phyloP scores from a whole-genome alignment of 1,284 basidiomycete genomes.

The Leccinum variabile region DNA sequence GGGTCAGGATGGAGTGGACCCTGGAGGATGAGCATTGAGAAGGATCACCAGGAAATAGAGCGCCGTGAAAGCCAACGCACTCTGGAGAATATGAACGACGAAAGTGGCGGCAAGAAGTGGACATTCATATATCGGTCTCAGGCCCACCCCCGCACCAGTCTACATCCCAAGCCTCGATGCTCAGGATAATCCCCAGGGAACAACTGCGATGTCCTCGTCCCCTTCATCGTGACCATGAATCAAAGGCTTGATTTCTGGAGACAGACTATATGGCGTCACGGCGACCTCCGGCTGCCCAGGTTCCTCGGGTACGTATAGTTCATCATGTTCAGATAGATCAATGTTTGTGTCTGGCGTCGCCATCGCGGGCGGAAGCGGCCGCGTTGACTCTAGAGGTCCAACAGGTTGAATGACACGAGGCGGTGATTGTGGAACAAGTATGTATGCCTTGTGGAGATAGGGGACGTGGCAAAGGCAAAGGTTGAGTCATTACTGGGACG shows the following conservation, averaged over 20 bases:
- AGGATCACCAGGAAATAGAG: conserved; percentile 5
- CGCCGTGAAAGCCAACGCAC: conserved; percentile 12
- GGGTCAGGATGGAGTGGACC: conserved; percentile 11
- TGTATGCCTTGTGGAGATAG: conserved; percentile 13
- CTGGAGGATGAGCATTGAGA: background rate
- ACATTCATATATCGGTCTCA: background rate
- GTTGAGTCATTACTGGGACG: conserved; percentile 7
- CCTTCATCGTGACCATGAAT: conserved; percentile 20
- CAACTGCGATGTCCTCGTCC: conserved; percentile 48
- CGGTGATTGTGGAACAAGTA: conserved; percentile 22
- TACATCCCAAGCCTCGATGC: background rate
- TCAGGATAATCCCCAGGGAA: conserved; percentile 59
- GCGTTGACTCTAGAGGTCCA: too few species aligned
- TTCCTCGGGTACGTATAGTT: conserved; percentile 18
- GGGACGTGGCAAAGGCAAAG: conserved; percentile 2
- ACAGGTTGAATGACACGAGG: too few species aligned
- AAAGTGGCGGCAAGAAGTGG: background rate
- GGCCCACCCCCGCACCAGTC: background rate
- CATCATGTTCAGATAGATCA: too few species aligned
- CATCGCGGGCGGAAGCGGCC: too few species aligned
- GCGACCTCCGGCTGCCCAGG: conserved; percentile 14
- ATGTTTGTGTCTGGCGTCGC: too few species aligned
- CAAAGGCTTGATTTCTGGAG: conserved; percentile 19
- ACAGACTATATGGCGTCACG: conserved; percentile 33
- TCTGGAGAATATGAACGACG: conserved; percentile 3